Percentiles rank a stretch among this genome's conserved stretches.
Conservation (phyloP, 164 flowering plant genomes). For the Piper longum region DNA sequence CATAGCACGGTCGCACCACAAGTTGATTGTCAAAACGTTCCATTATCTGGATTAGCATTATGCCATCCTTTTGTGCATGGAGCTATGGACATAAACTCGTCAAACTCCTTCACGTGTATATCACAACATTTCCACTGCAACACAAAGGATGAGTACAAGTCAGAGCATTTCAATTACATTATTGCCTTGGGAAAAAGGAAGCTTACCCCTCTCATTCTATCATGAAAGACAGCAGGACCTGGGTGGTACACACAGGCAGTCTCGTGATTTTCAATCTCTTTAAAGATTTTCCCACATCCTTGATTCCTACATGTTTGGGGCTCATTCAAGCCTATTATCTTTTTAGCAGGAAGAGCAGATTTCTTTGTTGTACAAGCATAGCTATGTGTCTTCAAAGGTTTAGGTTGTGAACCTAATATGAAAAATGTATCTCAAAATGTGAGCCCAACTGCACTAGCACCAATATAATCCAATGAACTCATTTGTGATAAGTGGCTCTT, state of each 20-base stretch:
- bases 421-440: background rate
- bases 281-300: conserved; percentile 83
- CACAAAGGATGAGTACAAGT: background rate
- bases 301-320: conserved; percentile 70
- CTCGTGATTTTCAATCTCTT: conserved; percentile 82
- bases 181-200: background rate
- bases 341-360: conserved; percentile 32
- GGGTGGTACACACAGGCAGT: conserved; percentile 85
- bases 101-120: conserved; percentile 80
- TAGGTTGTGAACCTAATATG: conserved; percentile 41
- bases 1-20: background rate
- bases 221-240: conserved; percentile 91
- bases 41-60: conserved; percentile 39
- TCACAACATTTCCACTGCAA: conserved; percentile 98
- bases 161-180: background rate
- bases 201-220: conserved; percentile 73
- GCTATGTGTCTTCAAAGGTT: conserved; percentile 6
- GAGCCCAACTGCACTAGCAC: background rate
- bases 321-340: conserved; percentile 47
- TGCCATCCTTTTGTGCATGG: conserved; percentile 97
- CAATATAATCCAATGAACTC: too few relatives aligned
- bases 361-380: conserved; percentile 13
- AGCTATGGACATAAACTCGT: conserved; percentile 83
- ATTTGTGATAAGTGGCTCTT: too few relatives aligned
- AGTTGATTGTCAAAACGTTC: too few relatives aligned